A percentile compares a stretch with the other conserved stretches of the same genome.
Conservation (phyloP, 805 yeast genomes). For the Nematodospora valgi region DNA sequence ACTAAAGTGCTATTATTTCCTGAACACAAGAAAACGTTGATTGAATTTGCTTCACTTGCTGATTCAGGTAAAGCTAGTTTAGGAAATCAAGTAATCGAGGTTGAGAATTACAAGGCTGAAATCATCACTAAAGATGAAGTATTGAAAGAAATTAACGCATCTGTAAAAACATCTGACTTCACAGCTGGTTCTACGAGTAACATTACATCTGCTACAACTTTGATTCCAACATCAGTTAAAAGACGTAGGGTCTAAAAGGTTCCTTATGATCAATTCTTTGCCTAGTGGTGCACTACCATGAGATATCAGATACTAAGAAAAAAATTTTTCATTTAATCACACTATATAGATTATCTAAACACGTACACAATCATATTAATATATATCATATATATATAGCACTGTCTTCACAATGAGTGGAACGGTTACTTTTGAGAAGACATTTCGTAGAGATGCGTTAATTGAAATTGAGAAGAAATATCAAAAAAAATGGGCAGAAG, state of each 20-base stretch:
- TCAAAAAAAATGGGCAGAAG: slow-evolving; percentile 84
- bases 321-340: too few species aligned
- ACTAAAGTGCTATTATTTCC: slow-evolving; percentile 44
- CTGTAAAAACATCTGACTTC: too few species aligned
- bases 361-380: slow-evolving; percentile 2
- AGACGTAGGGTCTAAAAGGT: slow-evolving; percentile 2
- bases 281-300: slow-evolving; percentile 4
- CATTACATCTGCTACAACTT: too few species aligned
- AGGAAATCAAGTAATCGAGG: not conserved
- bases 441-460: slow-evolving; percentile 92
- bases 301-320: not conserved
- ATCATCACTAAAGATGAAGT: not conserved
- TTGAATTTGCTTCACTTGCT: slow-evolving; percentile 39
- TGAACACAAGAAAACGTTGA: slow-evolving; percentile 45
- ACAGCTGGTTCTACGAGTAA: too few species aligned
- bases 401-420: slow-evolving; percentile 29
- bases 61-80: slow-evolving; percentile 48
- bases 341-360: too few species aligned
- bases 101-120: slow-evolving; percentile 2
- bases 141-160: not conserved
- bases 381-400: not conserved
- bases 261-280: too few species aligned
- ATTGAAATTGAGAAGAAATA: slow-evolving; percentile 85
- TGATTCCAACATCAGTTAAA: slow-evolving; percentile 8
- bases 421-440: slow-evolving; percentile 49